Conservation (phyloP, 805 yeast genomes). For the Huiozyma naganishii region DNA sequence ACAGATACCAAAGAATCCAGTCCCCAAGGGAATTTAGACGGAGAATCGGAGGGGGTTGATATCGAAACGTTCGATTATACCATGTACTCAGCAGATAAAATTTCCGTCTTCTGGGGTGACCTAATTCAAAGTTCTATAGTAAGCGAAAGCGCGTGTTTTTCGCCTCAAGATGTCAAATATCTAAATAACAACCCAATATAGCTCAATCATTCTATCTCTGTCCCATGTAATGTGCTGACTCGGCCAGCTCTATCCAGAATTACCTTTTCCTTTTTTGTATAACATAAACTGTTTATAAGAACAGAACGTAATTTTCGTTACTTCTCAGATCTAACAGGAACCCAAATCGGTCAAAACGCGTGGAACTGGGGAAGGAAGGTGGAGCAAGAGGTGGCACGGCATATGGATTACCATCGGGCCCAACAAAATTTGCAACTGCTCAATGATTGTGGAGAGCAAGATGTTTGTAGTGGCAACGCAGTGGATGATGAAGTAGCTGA, state of each 20-base stretch:
- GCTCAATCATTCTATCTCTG: neutral
- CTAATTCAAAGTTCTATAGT: constrained; percentile 26
- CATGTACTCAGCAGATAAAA: constrained; percentile 64
- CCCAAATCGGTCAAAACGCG: too few species aligned
- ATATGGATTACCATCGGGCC: constrained; percentile 21
- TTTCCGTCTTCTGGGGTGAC: constrained; percentile 66
- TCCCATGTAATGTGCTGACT: neutral
- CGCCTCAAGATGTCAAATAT: too few species aligned
- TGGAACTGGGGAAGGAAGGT: too few species aligned
- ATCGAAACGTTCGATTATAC: constrained; percentile 70
- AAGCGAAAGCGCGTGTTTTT: too few species aligned
- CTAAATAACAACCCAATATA: neutral
- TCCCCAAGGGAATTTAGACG: constrained; percentile 12
- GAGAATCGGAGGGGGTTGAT: constrained; percentile 25
- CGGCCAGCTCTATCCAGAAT: neutral
- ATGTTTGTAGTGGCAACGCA: neutral
- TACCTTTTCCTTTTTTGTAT: too few species aligned
- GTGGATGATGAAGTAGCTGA: neutral
- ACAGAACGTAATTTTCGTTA: too few species aligned
- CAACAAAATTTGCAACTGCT: constrained; percentile 17
- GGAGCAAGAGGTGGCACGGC: too few species aligned
- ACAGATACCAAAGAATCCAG: constrained; percentile 14
- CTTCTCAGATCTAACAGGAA: too few species aligned
- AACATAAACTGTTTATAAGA: too few species aligned
- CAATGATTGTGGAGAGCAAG: constrained; percentile 3